These are phyloP conservation scores for Ceratocystis cacaofunesta DNA, from an alignment of 2,329 filamentous ascomycete genomes.

Conservation along the genomic window DNA sequence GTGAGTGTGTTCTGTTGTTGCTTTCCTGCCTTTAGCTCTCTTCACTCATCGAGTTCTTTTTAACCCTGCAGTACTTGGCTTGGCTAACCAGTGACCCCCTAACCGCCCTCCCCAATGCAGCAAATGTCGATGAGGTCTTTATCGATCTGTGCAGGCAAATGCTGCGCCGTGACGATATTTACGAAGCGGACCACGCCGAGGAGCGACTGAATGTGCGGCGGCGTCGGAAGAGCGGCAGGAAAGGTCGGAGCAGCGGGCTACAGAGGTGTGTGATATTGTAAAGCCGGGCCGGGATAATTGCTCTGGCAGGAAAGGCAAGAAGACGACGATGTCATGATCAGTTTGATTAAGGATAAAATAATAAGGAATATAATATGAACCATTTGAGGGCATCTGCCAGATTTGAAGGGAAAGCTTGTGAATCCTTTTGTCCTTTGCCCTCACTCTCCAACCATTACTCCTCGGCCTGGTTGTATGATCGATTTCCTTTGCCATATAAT, in stretches of 20 bases:
- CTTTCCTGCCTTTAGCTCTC: background rate
- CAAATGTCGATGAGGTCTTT: slow-evolving; percentile 86
- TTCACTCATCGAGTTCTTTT: background rate
- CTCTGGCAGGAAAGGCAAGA: background rate
- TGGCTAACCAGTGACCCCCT: background rate
- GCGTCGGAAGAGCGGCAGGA: slow-evolving; percentile 22
- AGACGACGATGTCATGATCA: background rate
- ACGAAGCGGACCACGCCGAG: slow-evolving; percentile 23
- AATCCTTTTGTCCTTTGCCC: background rate
- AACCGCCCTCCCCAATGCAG: slow-evolving; percentile 23
- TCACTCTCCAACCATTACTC: background rate
- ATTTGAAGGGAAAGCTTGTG: too few species aligned
- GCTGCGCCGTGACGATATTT: slow-evolving; percentile 53
- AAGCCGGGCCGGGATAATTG: background rate
- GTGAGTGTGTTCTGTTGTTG: slow-evolving; percentile 27
- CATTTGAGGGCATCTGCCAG: too few species aligned
- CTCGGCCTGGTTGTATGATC: too few species aligned
- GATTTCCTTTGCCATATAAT: too few species aligned
- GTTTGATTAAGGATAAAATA: background rate
- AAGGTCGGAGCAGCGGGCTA: slow-evolving; percentile 21
- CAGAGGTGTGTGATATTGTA: slow-evolving; percentile 21
- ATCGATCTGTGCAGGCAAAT: slow-evolving; percentile 73
- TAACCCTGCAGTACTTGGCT: background rate
- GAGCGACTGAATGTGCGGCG: slow-evolving; percentile 26
- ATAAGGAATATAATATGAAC: background rate